Base-by-base conservation (phyloP, 305 asterid species). In the Fraxinus baroniana region DNA sequence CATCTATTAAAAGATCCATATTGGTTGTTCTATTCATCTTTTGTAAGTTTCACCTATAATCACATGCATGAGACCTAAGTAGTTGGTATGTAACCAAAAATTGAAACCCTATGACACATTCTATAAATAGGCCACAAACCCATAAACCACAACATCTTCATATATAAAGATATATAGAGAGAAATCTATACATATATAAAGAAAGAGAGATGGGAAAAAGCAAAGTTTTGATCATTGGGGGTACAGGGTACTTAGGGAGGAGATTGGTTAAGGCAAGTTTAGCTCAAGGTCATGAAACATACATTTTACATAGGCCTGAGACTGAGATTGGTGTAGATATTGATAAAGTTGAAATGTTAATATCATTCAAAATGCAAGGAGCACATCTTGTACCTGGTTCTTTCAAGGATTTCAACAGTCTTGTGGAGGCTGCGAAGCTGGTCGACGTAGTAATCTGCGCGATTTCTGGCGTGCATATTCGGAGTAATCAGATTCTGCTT, bases 371-470 rank as follows among this genome's bases (percentile, higher is more conserved):
- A 79, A 76, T 79, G 82, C 82, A 72, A 60, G 93, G 90, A 20
- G 92, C 88, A 74, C 87, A 76, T 77, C 91, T 90, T 28, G 90
- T 90, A 5, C 74, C 73, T 2, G 93, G 83, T 57, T 88, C 92
- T 4, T 89, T 89, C 10, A 74, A 8, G 7, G 85, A 90, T 44
- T 41, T 83, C 55, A 77, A 57, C 3, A 92, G 91, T 84, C 86
- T 92, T 5, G 93, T 92, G 0, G 85, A 87, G 4, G 94, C 93
- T 0, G 91, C 89, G 60, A 92, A 87, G 84, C 86, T 79, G 15
- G 94, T 84, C 3, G 97, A 92, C 68, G 91, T 92, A n/a, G 94
- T 92, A 1, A 74, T 91, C 1, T 86, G 86, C 32, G 93, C 93
- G 2, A 44, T 92, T 35, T 89, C 95, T 37, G 97, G 92, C 0